These are phyloP conservation scores for Zea mays DNA, from an alignment of 176 grass and related monocot genomes.

Conservation along the genomic window Zm-B73-REFERENCE-NAM-5.0 NC_050101.1:134526001-134526500, in stretches of 20 bases:
- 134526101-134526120: constrained; percentile 4
- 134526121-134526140: not conserved
- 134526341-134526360: not conserved
- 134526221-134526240: constrained; percentile 68
- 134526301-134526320: constrained; percentile 61
- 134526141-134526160: constrained; percentile 84
- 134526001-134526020: constrained; percentile 84
- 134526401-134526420: constrained; percentile 29
- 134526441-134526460: not conserved
- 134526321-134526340: not conserved
- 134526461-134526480: not conserved
- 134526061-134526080: constrained; percentile 87
- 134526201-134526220: constrained; percentile 91
- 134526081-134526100: not conserved
- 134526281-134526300: constrained; percentile 63
- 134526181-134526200: constrained; percentile 79
- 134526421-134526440: not conserved
- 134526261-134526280: constrained; percentile 76
- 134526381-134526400: constrained; percentile 25
- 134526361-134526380: constrained; percentile 5
- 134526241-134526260: constrained; percentile 99
- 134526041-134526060: constrained; percentile 87
- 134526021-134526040: constrained; percentile 90
- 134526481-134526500: constrained; percentile 10
- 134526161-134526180: constrained; percentile 72